phyloP scores from a whole-genome alignment of 2,329 filamentous ascomycete genomes.

The Magnaporthiopsis incrustans region DNA sequence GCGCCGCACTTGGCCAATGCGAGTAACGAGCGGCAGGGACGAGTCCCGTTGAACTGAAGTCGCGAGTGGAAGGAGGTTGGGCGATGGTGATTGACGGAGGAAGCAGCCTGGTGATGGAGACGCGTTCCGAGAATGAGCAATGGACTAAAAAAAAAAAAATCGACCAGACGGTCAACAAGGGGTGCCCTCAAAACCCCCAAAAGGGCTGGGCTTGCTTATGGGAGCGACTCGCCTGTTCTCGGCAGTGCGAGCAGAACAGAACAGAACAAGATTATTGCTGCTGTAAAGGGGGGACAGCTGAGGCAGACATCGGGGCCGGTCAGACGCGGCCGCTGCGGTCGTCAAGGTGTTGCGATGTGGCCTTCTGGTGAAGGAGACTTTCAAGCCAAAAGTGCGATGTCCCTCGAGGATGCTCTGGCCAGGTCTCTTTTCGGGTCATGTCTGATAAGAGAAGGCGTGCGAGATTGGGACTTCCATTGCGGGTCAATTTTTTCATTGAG shows the following conservation, averaged over 20 bases:
- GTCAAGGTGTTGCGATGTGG: conserved; percentile 1
- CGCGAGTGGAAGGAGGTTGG: background rate
- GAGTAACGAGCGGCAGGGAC: conserved; percentile 8
- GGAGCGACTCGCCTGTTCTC: background rate
- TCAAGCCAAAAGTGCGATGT: background rate
- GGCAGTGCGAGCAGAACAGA: background rate
- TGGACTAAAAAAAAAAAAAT: conserved; percentile 3
- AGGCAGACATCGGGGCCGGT: background rate
- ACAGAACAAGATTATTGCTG: background rate
- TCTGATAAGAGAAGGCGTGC: background rate
- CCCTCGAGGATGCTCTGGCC: too few species aligned
- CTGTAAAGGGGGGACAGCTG: background rate
- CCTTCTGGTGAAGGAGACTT: background rate
- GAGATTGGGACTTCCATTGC: background rate
- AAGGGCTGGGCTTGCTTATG: background rate
- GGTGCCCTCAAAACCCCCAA: background rate
- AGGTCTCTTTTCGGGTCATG: background rate
- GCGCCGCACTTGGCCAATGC: background rate
- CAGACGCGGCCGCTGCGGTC: background rate
- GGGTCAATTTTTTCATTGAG: background rate
- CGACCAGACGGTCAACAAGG: conserved; percentile 1
- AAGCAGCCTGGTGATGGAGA: background rate
- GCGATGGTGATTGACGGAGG: background rate
- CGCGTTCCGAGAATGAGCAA: conserved; percentile 2
- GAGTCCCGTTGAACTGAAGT: background rate